Conservation (phyloP, 805 yeast species). For the Wickerhamia fluorescens region DNA sequence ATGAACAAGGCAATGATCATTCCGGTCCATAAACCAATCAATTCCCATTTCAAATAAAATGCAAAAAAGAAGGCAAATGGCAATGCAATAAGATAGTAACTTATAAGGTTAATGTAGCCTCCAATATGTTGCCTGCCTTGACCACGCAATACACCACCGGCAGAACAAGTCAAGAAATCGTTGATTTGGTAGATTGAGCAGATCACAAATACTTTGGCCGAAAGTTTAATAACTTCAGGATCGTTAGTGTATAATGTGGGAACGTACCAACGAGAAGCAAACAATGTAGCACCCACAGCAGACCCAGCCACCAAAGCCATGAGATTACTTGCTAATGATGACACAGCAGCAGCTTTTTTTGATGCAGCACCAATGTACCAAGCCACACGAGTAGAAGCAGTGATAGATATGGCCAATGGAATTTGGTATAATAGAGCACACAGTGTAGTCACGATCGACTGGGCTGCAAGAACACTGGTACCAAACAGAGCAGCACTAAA, state of each 20-base stretch:
- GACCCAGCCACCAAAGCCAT: constrained; percentile 28
- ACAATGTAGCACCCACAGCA: constrained; percentile 33
- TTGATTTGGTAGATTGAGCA: constrained; percentile 47
- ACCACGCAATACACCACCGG: constrained; percentile 52
- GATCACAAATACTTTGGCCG: constrained; percentile 35
- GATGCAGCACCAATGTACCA: constrained; percentile 66
- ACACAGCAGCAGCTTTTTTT: constrained; percentile 27
- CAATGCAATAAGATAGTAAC: constrained; percentile 43
- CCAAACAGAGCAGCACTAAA: constrained; percentile 64
- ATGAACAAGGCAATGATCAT: constrained; percentile 36
- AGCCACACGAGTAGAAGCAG: constrained; percentile 71
- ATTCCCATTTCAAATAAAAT: constrained; percentile 30
- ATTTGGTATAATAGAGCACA: constrained; percentile 64
- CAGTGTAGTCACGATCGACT: constrained; percentile 62
- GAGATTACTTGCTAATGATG: constrained; percentile 31
- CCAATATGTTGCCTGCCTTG: constrained; percentile 55
- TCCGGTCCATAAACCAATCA: constrained; percentile 46
- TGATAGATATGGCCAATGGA: constrained; percentile 71
- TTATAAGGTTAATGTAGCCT: constrained; percentile 41
- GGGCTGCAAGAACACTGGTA: constrained; percentile 61
- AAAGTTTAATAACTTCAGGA: constrained; percentile 25
- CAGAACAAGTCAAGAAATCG: constrained; percentile 42
- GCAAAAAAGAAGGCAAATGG: constrained; percentile 43
- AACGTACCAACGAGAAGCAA: constrained; percentile 25
- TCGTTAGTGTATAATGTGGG: constrained; percentile 39